Base-by-base conservation (phyloP, 768 basidiomycete species). In the Wakefieldia striispora region DNA sequence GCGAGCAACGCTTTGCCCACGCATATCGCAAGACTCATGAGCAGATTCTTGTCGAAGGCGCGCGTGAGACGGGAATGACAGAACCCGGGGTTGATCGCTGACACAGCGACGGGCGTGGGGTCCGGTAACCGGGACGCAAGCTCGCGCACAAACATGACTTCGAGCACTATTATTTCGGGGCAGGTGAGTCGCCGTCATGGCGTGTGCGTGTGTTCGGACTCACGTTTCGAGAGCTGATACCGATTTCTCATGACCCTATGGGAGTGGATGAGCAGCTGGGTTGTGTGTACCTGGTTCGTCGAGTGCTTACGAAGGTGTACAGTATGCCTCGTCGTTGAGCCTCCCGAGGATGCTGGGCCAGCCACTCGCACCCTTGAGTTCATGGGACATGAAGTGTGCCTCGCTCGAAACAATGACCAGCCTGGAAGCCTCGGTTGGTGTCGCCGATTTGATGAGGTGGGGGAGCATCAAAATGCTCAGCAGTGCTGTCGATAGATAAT, bases 381-480 rank as follows among this genome's bases (percentile, higher is more conserved):
- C 53, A 9, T 31, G 42, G 20, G 51, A 55, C 16, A 51, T 2
- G 35, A 56, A 63, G 46, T 71, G 62, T 3, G 39, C 52, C 3
- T 59, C 65, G 24, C 68, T 72, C 10, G 70, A 60, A 38, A 71
- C 56, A 24, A 73, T 52, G 16, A 67, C 59, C 8, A 70, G 43
- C 38, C 68, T 58, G 9, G 66, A 58, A 3, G 64, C 47, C 29
- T 62, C 43, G 8, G 51, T 40, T 11, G 56, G 47, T 10, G 57
- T 57, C 9, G 63, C 50, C n/a, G 66, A 58, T 47, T 65, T 63
- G 46, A 66, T 49, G 45, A 73, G 63, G 29, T 64, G 56, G 21
- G 72, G 72, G 4, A 74, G 60, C 45, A 73, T 62, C 45, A 69
- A 51, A 33, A 72, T 57, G 44, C 64, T 66, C 10, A 72, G 63